Evolutionary conservation across 352 stramenopile species (phyloP), one percentile per base, ranked within the genome.

Genomic region (Pythium diclinum): DNA sequence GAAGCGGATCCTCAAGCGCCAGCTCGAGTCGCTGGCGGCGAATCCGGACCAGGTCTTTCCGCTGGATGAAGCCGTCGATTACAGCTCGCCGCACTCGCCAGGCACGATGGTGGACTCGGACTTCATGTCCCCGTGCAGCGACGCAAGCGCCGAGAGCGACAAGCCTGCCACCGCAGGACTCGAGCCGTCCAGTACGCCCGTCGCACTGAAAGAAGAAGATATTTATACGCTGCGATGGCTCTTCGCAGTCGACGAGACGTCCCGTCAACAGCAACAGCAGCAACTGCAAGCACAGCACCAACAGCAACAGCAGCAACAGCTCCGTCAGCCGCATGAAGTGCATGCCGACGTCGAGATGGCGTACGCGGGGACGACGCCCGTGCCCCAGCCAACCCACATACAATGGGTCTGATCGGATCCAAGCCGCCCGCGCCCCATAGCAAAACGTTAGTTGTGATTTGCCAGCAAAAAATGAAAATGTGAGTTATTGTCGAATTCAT

Each of bases 191-290:
- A 32, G 38, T 1, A 61, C 61, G 3, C 61, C 61, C 32, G 54
- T 68, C 14, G 44, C 54, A 25, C 61, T 68, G 14, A 62, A 63
- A 19, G 61, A 68, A 16, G 61, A 68, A 57, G 61, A 68, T 59
- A 42, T 68, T 23, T 57, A 62, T 34, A 42, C 61, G 23, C 36
- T 68, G 21, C 61, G 55, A 47, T 68, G 61, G 61, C 44, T 68
- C 23, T 68, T 68, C 34, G 52, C 52, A 7, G 61, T 67, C n/a
- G 52, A 61, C 51, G 59, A 59, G 25, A 49, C 21, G 14, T 42
- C 53, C 42, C 46, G 38, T 14, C 61, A 60, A 53, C 44, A 57
- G 17, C 36, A 42, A 5, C 36, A 38, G 33, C 33, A 51, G 11
- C 44, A 52, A 17, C n/a, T 25, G 46, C 23, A 28, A 28, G 25